Base-by-base conservation (phyloP, 148 eudicot species). In the Fagopyrum homotropicum region DNA sequence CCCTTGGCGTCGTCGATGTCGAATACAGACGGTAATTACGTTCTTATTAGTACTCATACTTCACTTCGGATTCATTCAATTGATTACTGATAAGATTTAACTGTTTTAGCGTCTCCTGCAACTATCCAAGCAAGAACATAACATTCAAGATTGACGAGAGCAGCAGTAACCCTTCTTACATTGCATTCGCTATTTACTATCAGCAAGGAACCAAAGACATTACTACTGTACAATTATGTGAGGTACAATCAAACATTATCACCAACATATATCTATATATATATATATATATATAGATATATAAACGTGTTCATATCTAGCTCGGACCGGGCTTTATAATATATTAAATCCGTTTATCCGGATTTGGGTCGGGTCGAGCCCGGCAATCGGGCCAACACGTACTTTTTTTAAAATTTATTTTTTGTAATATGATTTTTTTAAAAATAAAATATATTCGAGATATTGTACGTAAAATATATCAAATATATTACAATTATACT, bases 221-320 rank as follows among this genome's bases (percentile, higher is more conserved):
- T 51, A 91, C 90, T 12, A 91, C 90, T 0, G 97, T 91, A 64
- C 93, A 89, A 75, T 85, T 91, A 49, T 91, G 97, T 70, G 91
- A 91, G 97, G 93, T 89, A 73, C 9, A 5, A 56, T 74, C 51
- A 40, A 70, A 48, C 10, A 49, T 22, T 0, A 22, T 22, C 26
- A 0, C 26, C n/a, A n/a, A n/a, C n/a, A n/a, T n/a, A n/a, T n/a
- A n/a, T 22, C 26, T 22, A 22, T 22, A 7, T 49, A 8, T 12
- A 49, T 49, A 10, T 49, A 49, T 49, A 49, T 49, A 49, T 49
- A 49, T 49, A 9, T 12, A 40, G 1, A 69, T 69, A n/a, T n/a
- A n/a, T n/a, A n/a, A n/a, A n/a, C n/a, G n/a, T n/a, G n/a, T n/a
- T n/a, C n/a, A n/a, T n/a, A n/a, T n/a, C n/a, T n/a, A n/a, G n/a